These are phyloP conservation scores for Neurospora crassa DNA, from an alignment of 2,329 filamentous ascomycete genomes.

Conservation along the genomic window DNA sequence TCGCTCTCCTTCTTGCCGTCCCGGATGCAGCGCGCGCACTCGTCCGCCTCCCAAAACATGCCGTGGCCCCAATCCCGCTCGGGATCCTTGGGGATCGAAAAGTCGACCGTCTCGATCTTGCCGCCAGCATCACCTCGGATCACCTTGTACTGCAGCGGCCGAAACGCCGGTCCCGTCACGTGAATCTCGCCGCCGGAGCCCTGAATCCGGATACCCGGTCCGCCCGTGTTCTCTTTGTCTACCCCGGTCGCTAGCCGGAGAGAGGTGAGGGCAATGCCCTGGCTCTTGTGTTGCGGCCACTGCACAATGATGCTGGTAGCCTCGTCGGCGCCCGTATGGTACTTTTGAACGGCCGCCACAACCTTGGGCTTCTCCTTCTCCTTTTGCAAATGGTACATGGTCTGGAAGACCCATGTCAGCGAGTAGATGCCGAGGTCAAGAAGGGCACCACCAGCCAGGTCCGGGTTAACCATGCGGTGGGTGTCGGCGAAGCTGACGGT, in stretches of 20 bases:
- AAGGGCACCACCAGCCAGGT: slow-evolving; percentile 73
- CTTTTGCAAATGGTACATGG: slow-evolving; percentile 71
- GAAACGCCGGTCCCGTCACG: slow-evolving; percentile 62
- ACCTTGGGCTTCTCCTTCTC: slow-evolving; percentile 62
- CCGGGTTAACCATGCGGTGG: slow-evolving; percentile 72
- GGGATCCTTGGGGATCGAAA: slow-evolving; percentile 41
- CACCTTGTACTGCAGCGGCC: slow-evolving; percentile 56
- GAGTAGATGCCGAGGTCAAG: slow-evolving; percentile 85
- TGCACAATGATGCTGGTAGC: slow-evolving; percentile 67
- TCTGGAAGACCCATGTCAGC: slow-evolving; percentile 85
- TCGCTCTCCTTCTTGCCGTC: slow-evolving; percentile 71
- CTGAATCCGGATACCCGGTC: slow-evolving; percentile 68
- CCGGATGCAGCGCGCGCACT: slow-evolving; percentile 39
- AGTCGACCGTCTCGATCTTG: slow-evolving; percentile 40
- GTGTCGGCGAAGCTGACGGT: slow-evolving; percentile 47
- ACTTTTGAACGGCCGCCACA: slow-evolving; percentile 60
- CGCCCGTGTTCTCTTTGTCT: slow-evolving; percentile 47
- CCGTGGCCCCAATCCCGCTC: slow-evolving; percentile 55
- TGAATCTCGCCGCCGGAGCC: slow-evolving; percentile 76
- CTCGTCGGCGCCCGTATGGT: slow-evolving; percentile 67
- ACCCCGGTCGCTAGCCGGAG: slow-evolving; percentile 54
- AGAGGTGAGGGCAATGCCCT: slow-evolving; percentile 62
- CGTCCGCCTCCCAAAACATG: slow-evolving; percentile 57
- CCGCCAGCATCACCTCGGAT: slow-evolving; percentile 43
- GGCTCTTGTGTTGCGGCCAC: slow-evolving; percentile 59